phyloP scores from a whole-genome alignment of 1,139 yeast genomes.

The Yamadazyma diddensiae region DNA sequence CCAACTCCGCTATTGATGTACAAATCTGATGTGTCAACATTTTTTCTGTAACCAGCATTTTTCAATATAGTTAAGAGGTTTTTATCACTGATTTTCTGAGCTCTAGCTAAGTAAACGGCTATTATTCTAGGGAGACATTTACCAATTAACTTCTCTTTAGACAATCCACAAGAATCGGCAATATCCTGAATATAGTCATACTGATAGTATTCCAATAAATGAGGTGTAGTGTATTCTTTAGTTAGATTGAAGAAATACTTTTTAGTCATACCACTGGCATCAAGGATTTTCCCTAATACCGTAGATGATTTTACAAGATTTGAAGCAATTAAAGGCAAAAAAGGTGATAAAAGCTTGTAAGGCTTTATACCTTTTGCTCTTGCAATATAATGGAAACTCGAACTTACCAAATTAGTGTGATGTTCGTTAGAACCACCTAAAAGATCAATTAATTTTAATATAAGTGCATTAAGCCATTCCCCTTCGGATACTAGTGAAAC shows the following conservation, averaged over 20 bases:
- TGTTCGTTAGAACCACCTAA: constrained; percentile 62
- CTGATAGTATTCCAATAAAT: constrained; percentile 62
- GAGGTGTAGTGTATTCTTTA: constrained; percentile 73
- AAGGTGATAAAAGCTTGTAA: constrained; percentile 74
- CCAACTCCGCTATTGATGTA: constrained; percentile 37
- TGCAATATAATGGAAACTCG: constrained; percentile 51
- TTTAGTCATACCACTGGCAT: constrained; percentile 59
- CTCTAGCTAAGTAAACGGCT: constrained; percentile 40
- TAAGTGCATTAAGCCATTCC: constrained; percentile 58
- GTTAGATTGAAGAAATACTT: constrained; percentile 67
- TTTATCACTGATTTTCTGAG: constrained; percentile 40
- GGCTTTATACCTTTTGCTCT: constrained; percentile 49
- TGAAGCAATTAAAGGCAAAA: constrained; percentile 70
- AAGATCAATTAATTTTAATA: constrained; percentile 56
- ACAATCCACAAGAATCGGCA: constrained; percentile 33
- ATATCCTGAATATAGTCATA: constrained; percentile 59
- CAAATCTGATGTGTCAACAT: constrained; percentile 34
- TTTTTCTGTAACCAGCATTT: constrained; percentile 49
- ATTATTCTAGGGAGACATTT: constrained; percentile 38
- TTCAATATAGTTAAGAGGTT: constrained; percentile 54
- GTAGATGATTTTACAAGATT: constrained; percentile 59
- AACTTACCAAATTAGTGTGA: constrained; percentile 61
- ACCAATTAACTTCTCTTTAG: constrained; percentile 34
- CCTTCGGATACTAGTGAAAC: constrained; percentile 58
- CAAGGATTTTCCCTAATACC: constrained; percentile 59